Percentiles rank a stretch among this genome's conserved stretches.
phyloP scores from a whole-genome alignment of 768 basidiomycete species.

The Calvatia gigantea region DNA sequence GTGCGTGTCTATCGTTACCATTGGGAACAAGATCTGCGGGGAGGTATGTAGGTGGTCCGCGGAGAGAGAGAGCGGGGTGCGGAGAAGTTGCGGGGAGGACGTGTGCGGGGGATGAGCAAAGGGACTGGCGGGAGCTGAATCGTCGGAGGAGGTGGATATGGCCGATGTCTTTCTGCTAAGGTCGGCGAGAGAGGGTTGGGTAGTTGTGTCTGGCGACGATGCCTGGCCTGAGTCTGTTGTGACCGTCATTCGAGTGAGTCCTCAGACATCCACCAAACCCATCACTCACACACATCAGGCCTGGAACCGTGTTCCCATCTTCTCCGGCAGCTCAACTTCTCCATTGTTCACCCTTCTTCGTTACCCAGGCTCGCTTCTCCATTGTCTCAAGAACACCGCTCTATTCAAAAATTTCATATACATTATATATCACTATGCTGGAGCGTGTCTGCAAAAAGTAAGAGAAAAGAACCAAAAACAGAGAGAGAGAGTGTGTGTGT shows the following conservation, averaged over 20 bases:
- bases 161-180: conserved; percentile 76
- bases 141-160: conserved; percentile 61
- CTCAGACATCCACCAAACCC: neutral
- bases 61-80: conserved; percentile 48
- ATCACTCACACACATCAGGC: neutral
- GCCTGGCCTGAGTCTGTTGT: neutral
- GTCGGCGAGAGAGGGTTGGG: conserved; percentile 40
- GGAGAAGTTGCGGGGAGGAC: conserved; percentile 62
- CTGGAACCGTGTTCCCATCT: neutral
- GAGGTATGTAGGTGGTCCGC: conserved; percentile 47
- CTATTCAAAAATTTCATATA: neutral
- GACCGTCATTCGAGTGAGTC: too few relatives aligned
- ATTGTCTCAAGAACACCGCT: neutral
- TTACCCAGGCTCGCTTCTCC: neutral
- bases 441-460: neutral
- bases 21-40: conserved; percentile 45
- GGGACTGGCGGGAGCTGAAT: conserved; percentile 41
- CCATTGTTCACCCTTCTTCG: neutral
- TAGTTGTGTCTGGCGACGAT: neutral
- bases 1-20: conserved; percentile 11
- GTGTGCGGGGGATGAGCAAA: conserved; percentile 41
- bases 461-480: neutral
- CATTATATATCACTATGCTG: neutral
- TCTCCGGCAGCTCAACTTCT: neutral
- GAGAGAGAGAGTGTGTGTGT: too few relatives aligned